phyloP scores from a whole-genome alignment of 129 eudicot species.

The Pittosporum tobira region DNA sequence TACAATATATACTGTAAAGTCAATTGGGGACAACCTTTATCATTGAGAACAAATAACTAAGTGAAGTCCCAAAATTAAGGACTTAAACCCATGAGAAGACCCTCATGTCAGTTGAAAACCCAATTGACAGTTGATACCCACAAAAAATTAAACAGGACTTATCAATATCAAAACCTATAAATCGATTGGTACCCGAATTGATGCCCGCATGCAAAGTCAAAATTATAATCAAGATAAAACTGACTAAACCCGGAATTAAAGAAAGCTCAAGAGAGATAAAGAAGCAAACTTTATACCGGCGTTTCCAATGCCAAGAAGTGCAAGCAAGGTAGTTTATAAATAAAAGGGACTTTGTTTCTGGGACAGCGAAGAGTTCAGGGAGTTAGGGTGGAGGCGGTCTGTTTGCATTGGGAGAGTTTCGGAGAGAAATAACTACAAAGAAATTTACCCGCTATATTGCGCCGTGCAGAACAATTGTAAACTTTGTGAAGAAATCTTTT shows the following conservation, averaged over 20 bases:
- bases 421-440: too few species aligned
- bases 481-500: too few species aligned
- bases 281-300: neutral
- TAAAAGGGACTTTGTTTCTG: too few species aligned
- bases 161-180: constrained; percentile 7
- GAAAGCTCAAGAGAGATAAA: neutral
- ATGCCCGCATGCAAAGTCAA: constrained; percentile 5
- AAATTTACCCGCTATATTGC: too few species aligned
- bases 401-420: too few species aligned
- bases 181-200: too few species aligned
- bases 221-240: neutral
- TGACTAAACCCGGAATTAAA: neutral
- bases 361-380: too few species aligned
- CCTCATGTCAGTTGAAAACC: constrained; percentile 25
- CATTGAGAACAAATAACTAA: constrained; percentile 16
- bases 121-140: constrained; percentile 19
- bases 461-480: too few species aligned
- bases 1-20: constrained; percentile 16
- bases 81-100: constrained; percentile 19
- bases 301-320: neutral
- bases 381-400: too few species aligned
- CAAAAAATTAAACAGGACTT: constrained; percentile 16
- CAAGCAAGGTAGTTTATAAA: too few species aligned
- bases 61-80: constrained; percentile 12
- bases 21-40: constrained; percentile 18